Percentiles rank a stretch among this genome's conserved stretches.
Conservation (phyloP, 2,329 filamentous ascomycete species). For the Fusarium avenaceum region DNA sequence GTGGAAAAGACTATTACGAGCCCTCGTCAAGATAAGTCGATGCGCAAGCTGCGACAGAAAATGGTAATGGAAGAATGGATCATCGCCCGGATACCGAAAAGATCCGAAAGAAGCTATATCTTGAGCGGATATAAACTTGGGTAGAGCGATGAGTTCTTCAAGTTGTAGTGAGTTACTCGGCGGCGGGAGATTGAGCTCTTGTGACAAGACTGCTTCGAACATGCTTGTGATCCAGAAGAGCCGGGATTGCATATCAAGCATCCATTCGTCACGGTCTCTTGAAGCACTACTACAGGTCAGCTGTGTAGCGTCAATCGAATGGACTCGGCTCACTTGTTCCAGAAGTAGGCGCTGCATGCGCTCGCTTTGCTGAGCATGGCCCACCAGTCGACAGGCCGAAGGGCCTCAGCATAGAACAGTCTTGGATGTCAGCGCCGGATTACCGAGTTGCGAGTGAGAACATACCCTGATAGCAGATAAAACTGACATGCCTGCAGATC, state of each 20-base stretch:
- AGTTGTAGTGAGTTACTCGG: conserved; percentile 28
- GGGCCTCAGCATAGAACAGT: conserved; percentile 34
- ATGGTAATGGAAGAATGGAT: conserved; percentile 39
- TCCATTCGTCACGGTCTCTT: conserved; percentile 34
- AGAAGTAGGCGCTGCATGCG: conserved; percentile 36
- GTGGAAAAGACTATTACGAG: conserved; percentile 29
- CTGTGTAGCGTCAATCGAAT: accelerated
- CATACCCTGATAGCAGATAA: conserved; percentile 32
- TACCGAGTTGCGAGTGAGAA: accelerated
- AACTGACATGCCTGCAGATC: conserved; percentile 33
- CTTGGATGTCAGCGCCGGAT: neutral
- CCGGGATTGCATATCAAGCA: conserved; percentile 41
- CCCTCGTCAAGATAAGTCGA: conserved; percentile 32
- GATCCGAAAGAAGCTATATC: conserved; percentile 38
- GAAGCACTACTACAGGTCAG: conserved; percentile 5
- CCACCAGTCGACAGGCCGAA: conserved; percentile 36
- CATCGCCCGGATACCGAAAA: conserved; percentile 36
- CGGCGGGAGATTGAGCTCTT: conserved; percentile 34
- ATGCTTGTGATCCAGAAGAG: conserved; percentile 44
- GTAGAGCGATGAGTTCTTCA: conserved; percentile 29
- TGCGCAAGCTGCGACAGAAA: conserved; percentile 40
- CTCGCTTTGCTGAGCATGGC: conserved; percentile 39
- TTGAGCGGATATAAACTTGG: conserved; percentile 37
- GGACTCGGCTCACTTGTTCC: conserved; percentile 13
- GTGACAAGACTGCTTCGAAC: conserved; percentile 37